Base-by-base conservation (phyloP, 208 protist species). In the Leishmania lainsoni region DNA sequence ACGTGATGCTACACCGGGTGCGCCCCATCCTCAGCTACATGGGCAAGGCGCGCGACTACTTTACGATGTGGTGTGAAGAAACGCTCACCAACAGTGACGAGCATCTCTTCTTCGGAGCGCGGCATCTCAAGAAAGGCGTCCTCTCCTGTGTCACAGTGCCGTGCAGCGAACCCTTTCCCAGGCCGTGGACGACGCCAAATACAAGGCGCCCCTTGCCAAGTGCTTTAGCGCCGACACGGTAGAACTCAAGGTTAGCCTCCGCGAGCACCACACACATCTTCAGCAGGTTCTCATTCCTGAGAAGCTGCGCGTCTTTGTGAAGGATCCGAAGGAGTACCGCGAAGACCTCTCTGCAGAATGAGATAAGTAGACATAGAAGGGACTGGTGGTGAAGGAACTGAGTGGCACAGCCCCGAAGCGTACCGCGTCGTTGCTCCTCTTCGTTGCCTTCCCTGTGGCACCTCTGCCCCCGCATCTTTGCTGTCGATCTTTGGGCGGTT, bases 21-120 rank as follows among this genome's bases (percentile, higher is more conserved):
- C 83, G 76, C 29, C 89, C 87, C 48, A 42, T 89, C 14, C 42
- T 49, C 12, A 35, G 56, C 16, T 52, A 63, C 8, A 59, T 35
- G 48, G 65, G 58, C 22, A 83, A 48, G 45, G 63, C 65, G 52
- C 86, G 89, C 5, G 86, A 90, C 80, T 90, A 85, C 83, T 91
- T 92, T 72, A 92, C 89, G 12, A 78, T 92, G n/a, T 92, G 89
- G 89, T 89, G 90, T 63, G 89, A 92, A 52, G 89, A 82, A 0
- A 56, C 69, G 2, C 20, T 75, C 39, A 86, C 83, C 12, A 92
- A 92, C 87, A 76, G 58, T 58, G 85, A 90, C 79, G 86, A 84
- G 10, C 86, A 92, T 74, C 69, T 87, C 20, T 82, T 83, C 35
- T 79, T 92, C 6, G 84, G 80, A 76, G 70, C 56, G 32, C 77